These are phyloP conservation scores for Quercus variabilis DNA, from an alignment of 306 rosid species.

Conservation along the genomic window DNA sequence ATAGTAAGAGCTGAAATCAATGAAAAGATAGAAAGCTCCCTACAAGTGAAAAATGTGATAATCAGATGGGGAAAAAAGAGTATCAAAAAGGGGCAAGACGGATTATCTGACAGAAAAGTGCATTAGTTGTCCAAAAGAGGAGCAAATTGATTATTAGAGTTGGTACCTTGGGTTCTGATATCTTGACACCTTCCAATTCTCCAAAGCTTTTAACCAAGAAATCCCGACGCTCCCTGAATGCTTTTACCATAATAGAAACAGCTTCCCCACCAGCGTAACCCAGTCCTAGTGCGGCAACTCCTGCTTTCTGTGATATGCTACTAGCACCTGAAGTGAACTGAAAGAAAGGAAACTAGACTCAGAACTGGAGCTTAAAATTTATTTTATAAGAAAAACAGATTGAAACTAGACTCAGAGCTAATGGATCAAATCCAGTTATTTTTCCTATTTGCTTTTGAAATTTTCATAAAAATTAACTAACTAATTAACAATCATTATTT, in stretches of 20 bases:
- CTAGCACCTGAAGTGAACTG: slow-evolving; percentile 91
- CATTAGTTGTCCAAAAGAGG: not conserved
- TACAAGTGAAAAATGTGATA: slow-evolving; percentile 25
- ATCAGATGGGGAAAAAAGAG: not conserved
- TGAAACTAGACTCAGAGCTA: not conserved
- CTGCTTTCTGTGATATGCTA: slow-evolving; percentile 96
- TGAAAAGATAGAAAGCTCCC: slow-evolving; percentile 98
- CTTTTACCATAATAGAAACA: slow-evolving; percentile 80
- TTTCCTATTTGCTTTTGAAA: not conserved
- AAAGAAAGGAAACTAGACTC: slow-evolving; percentile 27
- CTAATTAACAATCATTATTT: not conserved
- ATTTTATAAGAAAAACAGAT: not conserved
- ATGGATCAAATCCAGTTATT: not conserved
- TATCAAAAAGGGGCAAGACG: not conserved
- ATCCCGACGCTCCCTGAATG: slow-evolving; percentile 88
- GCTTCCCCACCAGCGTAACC: slow-evolving; percentile 97
- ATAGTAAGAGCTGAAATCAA: slow-evolving; percentile 80
- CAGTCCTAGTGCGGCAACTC: slow-evolving; percentile 84
- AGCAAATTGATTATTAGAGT: not conserved
- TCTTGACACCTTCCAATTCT: slow-evolving; percentile 70
- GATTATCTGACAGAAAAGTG: not conserved
- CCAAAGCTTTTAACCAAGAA: slow-evolving; percentile 78
- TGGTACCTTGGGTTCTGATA: slow-evolving; percentile 80
- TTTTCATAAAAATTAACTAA: not conserved
- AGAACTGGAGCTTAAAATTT: slow-evolving; percentile 12